A percentile compares a stretch with the other conserved stretches of the same genome.
Conservation (phyloP, 257 asterid species). For the Ilex asprella region DNA sequence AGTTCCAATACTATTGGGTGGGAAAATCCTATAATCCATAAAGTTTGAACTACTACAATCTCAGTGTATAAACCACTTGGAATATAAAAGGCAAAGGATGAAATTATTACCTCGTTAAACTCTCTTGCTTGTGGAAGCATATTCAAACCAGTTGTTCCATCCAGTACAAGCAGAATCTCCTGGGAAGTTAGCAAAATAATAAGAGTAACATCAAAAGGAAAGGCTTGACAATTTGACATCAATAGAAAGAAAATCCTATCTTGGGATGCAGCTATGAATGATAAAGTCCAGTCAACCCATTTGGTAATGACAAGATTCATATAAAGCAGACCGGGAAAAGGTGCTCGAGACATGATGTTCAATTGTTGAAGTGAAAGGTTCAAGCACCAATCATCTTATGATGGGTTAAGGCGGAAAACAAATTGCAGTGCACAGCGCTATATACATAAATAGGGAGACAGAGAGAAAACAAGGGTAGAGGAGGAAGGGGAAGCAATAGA, state of each 20-base stretch:
- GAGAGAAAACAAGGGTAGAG: too few relatives aligned
- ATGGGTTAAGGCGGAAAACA: too few relatives aligned
- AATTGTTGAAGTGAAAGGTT: not conserved
- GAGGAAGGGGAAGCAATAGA: too few relatives aligned
- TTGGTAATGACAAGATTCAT: too few relatives aligned
- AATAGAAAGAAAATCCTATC: too few relatives aligned
- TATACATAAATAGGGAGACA: too few relatives aligned
- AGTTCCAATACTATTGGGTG: not conserved
- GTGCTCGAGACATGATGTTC: too few relatives aligned
- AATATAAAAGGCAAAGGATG: not conserved
- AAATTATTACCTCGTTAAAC: slow-evolving; percentile 72
- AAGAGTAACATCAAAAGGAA: not conserved
- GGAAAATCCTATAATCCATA: not conserved
- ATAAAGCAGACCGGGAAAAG: too few relatives aligned
- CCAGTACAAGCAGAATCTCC: slow-evolving; percentile 89
- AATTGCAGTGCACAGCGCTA: too few relatives aligned
- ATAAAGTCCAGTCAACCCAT: too few relatives aligned
- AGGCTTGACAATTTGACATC: not conserved
- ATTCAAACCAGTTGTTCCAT: slow-evolving; percentile 93
- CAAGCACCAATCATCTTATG: too few relatives aligned
- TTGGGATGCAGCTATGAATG: too few relatives aligned
- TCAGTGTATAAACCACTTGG: not conserved
- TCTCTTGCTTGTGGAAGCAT: slow-evolving; percentile 99
- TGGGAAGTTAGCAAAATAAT: slow-evolving; percentile 21
- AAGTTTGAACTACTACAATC: not conserved